Evolutionary conservation across 2,329 filamentous ascomycete species (phyloP), one percentile per base, ranked within the genome.

Genomic region (Pochonia chlamydosporia): DNA sequence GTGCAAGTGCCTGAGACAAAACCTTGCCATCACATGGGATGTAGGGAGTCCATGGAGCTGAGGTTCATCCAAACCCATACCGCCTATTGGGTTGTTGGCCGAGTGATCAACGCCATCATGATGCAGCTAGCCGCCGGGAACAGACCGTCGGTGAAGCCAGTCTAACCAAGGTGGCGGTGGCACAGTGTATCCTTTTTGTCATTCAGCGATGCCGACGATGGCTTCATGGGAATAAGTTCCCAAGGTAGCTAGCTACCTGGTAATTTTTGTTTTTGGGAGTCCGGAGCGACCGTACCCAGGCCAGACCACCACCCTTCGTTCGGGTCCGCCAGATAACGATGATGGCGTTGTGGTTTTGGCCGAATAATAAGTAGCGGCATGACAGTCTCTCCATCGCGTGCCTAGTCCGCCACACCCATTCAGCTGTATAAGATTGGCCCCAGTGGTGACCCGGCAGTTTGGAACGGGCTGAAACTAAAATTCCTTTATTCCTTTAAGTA

Each of bases 111-210:
- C 47, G 39, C 45, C 45, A 37, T 45, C 40, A 40, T 44, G 35
- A 50, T 52, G 55, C 55, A 54, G 40, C 40, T 52, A 53, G 48
- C 51, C 48, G 52, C 52, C 48, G 49, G 26, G 46, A 48, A 53
- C 49, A 55, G 47, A 50, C 50, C 49, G 49, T 55, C 54, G 55
- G 54, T 52, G 55, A 56, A 40, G 48, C 42, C 42, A 46, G 43
- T 40, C 46, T 33, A 40, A 36, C 26, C 25, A 37, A 20, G 25
- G 16, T 41, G 37, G 37, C 43, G 48, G 46, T 50, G 49, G 33
- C 43, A 43, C 37, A 25, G 39, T 48, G 39, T 20, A 2, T 39
- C 20, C 25, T 26, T 36, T 40, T 26, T 18, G 20, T 39, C 26
- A 7, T 7, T 23, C 33, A 5, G 16, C 28, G 14, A 41, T 41